Conservation (phyloP, 108 stramenopile genomes). For the Nitzschia inconspicua region DNA sequence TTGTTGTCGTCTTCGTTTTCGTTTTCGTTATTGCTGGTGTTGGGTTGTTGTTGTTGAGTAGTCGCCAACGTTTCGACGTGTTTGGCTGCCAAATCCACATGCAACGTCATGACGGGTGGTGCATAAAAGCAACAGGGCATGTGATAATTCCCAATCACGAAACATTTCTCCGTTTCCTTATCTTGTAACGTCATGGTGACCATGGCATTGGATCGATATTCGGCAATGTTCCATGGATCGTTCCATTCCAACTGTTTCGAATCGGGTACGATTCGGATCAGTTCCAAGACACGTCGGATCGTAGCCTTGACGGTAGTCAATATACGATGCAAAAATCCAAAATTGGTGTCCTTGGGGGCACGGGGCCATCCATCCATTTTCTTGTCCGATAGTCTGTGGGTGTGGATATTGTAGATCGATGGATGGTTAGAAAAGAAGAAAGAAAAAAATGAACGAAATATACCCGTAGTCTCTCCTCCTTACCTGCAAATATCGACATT, state of each 20-base stretch:
- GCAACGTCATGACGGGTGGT: conserved; percentile 84
- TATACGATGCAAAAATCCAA: no score
- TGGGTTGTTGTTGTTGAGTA: neutral
- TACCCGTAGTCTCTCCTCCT: no score
- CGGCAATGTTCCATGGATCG: conserved; percentile 78
- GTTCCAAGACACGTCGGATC: no score
- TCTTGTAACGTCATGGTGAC: conserved; percentile 62
- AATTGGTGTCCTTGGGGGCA: conserved; percentile 11
- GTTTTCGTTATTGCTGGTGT: neutral
- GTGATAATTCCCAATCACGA: conserved; percentile 91
- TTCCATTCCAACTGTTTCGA: neutral
- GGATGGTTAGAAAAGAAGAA: no score
- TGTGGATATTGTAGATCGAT: no score
- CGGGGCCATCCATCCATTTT: conserved; percentile 69
- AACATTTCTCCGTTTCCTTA: conserved; percentile 30
- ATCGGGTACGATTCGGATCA: no score
- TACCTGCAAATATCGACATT: conserved; percentile 68
- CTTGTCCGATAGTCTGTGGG: conserved; percentile 4
- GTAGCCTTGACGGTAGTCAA: no score
- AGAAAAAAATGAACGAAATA: no score
- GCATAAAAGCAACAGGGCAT: conserved; percentile 96
- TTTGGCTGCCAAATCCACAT: conserved; percentile 63
- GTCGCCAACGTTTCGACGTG: conserved; percentile 19
- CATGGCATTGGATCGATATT: conserved; percentile 70
- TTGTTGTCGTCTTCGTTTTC: neutral